phyloP scores from a whole-genome alignment of 495 filamentous ascomycete genomes.

The Lasiosphaeria miniovina region DNA sequence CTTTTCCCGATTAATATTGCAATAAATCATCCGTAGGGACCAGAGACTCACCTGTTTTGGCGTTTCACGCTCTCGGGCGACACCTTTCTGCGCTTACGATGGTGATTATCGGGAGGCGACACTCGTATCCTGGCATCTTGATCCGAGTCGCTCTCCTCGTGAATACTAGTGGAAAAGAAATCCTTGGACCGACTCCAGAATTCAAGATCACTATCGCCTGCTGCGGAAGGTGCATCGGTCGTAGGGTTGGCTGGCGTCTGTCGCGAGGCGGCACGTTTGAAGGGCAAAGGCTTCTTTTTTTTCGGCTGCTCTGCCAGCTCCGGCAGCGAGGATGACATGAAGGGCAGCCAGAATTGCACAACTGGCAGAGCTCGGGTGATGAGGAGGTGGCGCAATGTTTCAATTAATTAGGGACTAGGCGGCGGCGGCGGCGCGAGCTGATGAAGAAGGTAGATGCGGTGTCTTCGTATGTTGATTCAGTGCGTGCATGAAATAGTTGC shows the following conservation, averaged over 20 bases:
- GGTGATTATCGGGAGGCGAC: conserved; percentile 3
- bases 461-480: too few relatives aligned
- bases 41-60: neutral
- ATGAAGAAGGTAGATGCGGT: too few relatives aligned
- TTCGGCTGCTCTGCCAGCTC: conserved; percentile 14
- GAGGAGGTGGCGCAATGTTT: neutral
- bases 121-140: conserved; percentile 20
- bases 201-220: conserved; percentile 47
- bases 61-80: conserved; percentile 7
- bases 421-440: too few relatives aligned
- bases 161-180: conserved; percentile 57
- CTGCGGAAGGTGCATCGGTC: neutral
- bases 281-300: conserved; percentile 63
- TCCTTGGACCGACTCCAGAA: conserved; percentile 68
- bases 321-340: conserved; percentile 15
- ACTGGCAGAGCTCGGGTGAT: neutral
- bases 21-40: neutral
- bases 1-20: neutral
- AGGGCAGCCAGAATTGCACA: neutral
- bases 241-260: conserved; percentile 7
- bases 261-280: conserved; percentile 59
- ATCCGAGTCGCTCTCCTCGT: conserved; percentile 42
- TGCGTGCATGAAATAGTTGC: too few relatives aligned
- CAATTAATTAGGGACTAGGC: too few relatives aligned
- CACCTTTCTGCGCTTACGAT: conserved; percentile 20